phyloP scores from a whole-genome alignment of 1,284 basidiomycete species.

The Cystobasidium pallidum region DNA sequence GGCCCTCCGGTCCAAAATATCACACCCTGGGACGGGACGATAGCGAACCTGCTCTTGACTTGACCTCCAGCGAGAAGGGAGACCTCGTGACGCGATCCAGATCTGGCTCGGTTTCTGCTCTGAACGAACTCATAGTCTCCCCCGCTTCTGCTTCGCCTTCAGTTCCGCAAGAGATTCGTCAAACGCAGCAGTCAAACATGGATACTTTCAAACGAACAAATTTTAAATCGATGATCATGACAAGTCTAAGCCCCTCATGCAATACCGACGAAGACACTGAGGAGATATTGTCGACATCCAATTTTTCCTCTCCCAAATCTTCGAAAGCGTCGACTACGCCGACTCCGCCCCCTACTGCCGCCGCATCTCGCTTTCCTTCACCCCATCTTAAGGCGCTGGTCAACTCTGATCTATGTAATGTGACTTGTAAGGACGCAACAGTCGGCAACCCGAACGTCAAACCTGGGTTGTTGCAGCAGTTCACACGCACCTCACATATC shows the following conservation, averaged over 20 bases:
- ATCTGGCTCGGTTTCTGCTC: neutral
- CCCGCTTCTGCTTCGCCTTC: neutral
- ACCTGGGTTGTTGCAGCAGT: neutral
- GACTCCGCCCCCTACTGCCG: neutral
- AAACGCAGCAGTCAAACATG: neutral
- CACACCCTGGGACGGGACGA: neutral
- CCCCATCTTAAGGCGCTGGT: neutral
- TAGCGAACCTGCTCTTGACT: neutral
- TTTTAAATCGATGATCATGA: conserved; percentile 9
- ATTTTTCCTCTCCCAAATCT: neutral
- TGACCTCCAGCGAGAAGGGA: neutral
- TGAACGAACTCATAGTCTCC: conserved; percentile 1
- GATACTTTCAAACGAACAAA: neutral
- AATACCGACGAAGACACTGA: neutral
- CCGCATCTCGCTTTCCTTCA: neutral
- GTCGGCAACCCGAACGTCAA: too few species aligned
- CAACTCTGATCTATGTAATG: neutral
- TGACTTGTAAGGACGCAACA: neutral
- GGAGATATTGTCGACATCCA: conserved; percentile 6
- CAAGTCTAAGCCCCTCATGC: neutral
- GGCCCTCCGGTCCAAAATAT: neutral
- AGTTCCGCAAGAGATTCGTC: conserved; percentile 57
- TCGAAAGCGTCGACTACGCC: neutral
- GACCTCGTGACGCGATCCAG: neutral
- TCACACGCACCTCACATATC: neutral